Percentiles rank a stretch among this genome's conserved stretches.
phyloP scores from a whole-genome alignment of 495 filamentous ascomycete species.

The Neurospora tetrasperma region DNA sequence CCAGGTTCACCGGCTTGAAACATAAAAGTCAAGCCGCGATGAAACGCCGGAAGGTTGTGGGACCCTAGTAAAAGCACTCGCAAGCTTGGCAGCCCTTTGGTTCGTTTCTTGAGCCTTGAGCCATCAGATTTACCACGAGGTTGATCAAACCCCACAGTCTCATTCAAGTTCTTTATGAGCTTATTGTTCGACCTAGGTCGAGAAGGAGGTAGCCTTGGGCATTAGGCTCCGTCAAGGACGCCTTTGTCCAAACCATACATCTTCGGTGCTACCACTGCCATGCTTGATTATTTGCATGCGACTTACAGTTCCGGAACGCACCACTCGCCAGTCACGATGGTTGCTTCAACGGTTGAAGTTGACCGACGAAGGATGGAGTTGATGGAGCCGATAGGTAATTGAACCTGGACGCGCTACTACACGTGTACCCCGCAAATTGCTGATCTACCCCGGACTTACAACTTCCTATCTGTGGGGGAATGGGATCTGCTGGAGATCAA shows the following conservation, averaged over 20 bases:
- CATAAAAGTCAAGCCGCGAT: background rate
- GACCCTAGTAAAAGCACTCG: background rate
- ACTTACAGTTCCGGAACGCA: background rate
- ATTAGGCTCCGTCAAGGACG: background rate
- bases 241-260: background rate
- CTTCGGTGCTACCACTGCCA: background rate
- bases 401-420: background rate
- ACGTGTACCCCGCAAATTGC: background rate
- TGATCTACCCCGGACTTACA: background rate
- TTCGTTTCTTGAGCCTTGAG: background rate
- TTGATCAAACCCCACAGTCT: background rate
- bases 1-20: background rate
- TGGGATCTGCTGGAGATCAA: background rate
- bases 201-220: background rate
- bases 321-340: background rate
- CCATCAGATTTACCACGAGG: background rate
- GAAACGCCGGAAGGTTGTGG: background rate
- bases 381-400: background rate
- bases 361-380: background rate
- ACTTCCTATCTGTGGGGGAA: background rate
- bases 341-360: background rate
- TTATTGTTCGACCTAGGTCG: background rate
- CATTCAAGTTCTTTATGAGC: background rate
- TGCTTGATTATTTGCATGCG: background rate
- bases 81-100: background rate